Evolutionary conservation across 441 rosid species (phyloP), one percentile per base, ranked within the genome.

Genomic region (Gossypium laxum): DNA sequence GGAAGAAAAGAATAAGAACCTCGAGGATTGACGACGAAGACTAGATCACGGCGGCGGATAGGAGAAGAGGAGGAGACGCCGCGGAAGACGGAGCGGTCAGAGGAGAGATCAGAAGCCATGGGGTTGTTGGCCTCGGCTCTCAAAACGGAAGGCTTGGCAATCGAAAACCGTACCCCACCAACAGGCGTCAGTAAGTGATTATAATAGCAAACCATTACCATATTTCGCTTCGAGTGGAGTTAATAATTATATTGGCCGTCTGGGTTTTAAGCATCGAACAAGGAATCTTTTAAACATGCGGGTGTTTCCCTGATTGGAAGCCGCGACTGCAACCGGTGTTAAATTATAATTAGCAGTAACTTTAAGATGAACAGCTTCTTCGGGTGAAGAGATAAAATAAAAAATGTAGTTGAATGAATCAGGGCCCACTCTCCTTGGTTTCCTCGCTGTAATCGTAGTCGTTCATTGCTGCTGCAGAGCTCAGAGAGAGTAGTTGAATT

Each of bases 1-100:
- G 1, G 8, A 65, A 1, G 10, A 5, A 30, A 2, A 38, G 69
- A 72, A 57, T n/a, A 48, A 58, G 51, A 10, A 92, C 99, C 99
- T 83, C 80, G 83, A 15, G 98, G 98, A 75, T 94, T 94, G 79
- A 94, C 91, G 72, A 94, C 77, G 85, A 94, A 92, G 72, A 94
- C 92, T 75, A 94, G 90, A 73, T 94, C 93, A 68, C 97, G 97
- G 70, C 85, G 91, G 76, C 81, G 79, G 21, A 22, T 22, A 48
- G 56, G 38, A 74, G 86, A 52, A 57, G 89, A 80, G 72, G 89
- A 73, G 75, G 89, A 65, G 2, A 74, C 80, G 41, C 74, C 79
- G 67, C 70, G 75, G 75, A 74, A 73, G 74, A 73, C 61, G 50
- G 82, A 60, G 55, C 76, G 83, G 75, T 78, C 76, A 11, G 60